These are phyloP conservation scores for Acanthamoeba castellanii DNA, from an alignment of 208 protist species.

Conservation along the genomic window DNA sequence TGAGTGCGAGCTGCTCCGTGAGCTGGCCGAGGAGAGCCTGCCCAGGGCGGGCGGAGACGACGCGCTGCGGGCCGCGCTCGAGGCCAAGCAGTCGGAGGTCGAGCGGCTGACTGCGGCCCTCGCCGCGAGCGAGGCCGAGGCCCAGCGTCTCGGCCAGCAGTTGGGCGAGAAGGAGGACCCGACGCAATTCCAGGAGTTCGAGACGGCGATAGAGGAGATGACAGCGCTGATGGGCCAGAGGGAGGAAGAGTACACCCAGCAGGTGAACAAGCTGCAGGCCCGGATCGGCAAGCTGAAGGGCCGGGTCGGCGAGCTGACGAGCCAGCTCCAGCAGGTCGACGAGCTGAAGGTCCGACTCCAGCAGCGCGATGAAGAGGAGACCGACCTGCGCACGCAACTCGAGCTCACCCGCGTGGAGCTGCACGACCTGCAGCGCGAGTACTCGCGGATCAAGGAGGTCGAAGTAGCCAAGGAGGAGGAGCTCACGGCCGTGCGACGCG, in stretches of 20 bases:
- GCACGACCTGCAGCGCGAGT: background rate
- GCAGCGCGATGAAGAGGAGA: background rate
- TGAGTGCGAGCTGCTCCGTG: background rate
- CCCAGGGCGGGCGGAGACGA: background rate
- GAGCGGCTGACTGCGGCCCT: background rate
- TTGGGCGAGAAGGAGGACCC: background rate
- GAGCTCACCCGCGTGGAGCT: background rate
- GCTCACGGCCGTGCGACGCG: background rate
- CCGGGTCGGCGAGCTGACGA: background rate
- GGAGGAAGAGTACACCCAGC: slow-evolving; percentile 13
- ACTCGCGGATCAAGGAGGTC: background rate
- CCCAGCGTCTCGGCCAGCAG: background rate
- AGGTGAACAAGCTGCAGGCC: background rate
- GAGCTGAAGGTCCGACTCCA: background rate
- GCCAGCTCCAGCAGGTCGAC: too few species aligned
- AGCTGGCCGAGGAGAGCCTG: background rate
- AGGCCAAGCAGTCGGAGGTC: background rate
- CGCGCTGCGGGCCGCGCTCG: background rate
- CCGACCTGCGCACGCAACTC: background rate
- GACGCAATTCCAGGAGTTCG: background rate
- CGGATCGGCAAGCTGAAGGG: too few species aligned
- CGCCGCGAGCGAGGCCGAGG: background rate
- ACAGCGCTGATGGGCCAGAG: background rate
- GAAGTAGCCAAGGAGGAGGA: slow-evolving; percentile 29
- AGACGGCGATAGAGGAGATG: slow-evolving; percentile 7